phyloP scores from a whole-genome alignment of 2,329 filamentous ascomycete genomes.

The Cordyceps pruinosa region DNA sequence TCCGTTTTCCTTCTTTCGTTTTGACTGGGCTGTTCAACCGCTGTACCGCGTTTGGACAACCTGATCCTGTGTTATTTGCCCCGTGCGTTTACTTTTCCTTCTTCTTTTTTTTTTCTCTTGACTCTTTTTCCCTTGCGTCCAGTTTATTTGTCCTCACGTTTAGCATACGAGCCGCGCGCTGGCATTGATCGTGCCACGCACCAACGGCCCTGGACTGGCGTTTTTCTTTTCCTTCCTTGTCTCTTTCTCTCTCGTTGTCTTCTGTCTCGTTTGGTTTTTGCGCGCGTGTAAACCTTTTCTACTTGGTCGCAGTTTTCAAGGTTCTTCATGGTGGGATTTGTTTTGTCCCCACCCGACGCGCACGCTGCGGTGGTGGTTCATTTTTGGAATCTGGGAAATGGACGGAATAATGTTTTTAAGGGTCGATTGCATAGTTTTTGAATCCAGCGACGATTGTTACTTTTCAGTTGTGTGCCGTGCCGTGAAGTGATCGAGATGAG shows the following conservation, averaged over 20 bases:
- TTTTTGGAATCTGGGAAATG: conserved; percentile 1
- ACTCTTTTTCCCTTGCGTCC: conserved; percentile 2
- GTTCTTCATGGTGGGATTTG: not conserved
- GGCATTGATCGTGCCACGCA: not conserved
- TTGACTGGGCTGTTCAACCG: not conserved
- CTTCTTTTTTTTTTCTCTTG: not conserved
- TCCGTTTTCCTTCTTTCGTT: not conserved
- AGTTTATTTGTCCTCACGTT: conserved; percentile 1
- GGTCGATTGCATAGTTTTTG: conserved; percentile 8
- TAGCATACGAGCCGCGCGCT: conserved; percentile 14
- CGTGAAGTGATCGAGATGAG: not conserved
- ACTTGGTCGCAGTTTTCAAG: not conserved
- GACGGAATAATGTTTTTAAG: conserved; percentile 3
- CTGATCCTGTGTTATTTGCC: not conserved
- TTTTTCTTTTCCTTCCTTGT: not conserved
- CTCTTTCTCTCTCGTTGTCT: not conserved
- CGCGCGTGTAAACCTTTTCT: too few species aligned
- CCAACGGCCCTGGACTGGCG: conserved; percentile 9
- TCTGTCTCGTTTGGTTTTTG: too few species aligned
- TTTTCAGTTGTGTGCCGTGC: not conserved
- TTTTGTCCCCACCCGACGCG: not conserved
- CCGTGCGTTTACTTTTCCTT: not conserved
- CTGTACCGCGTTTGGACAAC: not conserved
- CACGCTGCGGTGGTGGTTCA: not conserved
- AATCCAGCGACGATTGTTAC: not conserved